A percentile compares a stretch with the other conserved stretches of the same genome.
phyloP scores from a whole-genome alignment of 768 basidiomycete genomes.

The Hebeloma cylindrosporum region DNA sequence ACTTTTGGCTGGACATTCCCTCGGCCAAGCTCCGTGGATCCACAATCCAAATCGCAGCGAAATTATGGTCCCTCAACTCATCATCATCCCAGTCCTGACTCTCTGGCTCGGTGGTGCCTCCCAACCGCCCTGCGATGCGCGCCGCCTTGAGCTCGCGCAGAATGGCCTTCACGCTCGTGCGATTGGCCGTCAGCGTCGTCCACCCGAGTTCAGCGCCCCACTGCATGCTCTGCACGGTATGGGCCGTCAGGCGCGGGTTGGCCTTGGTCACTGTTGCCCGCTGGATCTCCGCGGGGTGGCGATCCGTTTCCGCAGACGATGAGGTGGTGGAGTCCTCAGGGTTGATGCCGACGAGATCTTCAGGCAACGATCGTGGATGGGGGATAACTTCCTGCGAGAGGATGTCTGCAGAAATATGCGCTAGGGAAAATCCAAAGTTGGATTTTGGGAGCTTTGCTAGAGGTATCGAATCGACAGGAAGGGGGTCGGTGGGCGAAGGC shows the following conservation, averaged over 20 bases:
- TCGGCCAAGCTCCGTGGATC: constrained; percentile 83
- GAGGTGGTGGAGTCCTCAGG: neutral
- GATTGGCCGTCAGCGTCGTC: constrained; percentile 90
- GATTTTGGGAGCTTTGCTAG: constrained; percentile 2
- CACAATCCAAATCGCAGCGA: constrained; percentile 66
- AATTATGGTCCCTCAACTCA: constrained; percentile 5
- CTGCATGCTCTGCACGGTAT: constrained; percentile 74
- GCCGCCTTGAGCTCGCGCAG: constrained; percentile 60
- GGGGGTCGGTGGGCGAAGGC: constrained; percentile 10
- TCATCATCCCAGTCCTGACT: constrained; percentile 14
- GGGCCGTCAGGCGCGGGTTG: constrained; percentile 65
- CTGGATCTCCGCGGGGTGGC: constrained; percentile 40
- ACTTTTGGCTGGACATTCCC: constrained; percentile 31
- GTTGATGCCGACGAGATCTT: constrained; percentile 14
- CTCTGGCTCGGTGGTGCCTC: constrained; percentile 14
- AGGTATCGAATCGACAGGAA: neutral
- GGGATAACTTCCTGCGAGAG: constrained; percentile 47
- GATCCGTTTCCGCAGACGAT: neutral
- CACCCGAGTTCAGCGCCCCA: constrained; percentile 67
- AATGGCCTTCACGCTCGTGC: constrained; percentile 74
- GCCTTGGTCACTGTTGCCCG: constrained; percentile 53
- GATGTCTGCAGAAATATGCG: constrained; percentile 53
- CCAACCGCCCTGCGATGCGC: constrained; percentile 32
- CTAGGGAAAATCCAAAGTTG: constrained; percentile 48
- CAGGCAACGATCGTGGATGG: constrained; percentile 32